Percentiles rank a stretch among this genome's conserved stretches.
Evolutionary conservation across 768 basidiomycete genomes (phyloP).

Genomic region (Mrakia blollopis): DNA sequence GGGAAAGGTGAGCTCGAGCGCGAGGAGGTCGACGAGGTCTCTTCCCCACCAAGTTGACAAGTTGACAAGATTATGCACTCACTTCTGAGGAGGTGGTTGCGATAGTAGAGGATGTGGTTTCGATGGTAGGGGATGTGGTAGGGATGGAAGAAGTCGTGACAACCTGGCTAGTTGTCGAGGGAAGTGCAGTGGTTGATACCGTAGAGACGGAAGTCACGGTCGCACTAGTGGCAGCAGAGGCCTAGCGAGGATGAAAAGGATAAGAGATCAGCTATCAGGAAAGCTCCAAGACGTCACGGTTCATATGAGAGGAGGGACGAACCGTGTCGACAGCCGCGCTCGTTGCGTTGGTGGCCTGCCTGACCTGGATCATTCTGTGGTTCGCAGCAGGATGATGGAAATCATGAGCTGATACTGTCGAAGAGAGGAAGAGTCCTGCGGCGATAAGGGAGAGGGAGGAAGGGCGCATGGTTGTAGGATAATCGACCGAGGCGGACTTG

Average conservation of each 20-base stretch:
- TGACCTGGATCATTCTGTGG: constrained; percentile 6
- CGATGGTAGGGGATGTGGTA: not conserved
- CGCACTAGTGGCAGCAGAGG: not conserved
- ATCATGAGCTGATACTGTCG: not conserved
- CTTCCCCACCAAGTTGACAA: no score
- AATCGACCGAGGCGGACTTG: not conserved
- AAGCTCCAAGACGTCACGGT: no score
- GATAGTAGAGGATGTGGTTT: not conserved
- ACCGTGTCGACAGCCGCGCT: not conserved
- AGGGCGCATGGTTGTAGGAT: not conserved
- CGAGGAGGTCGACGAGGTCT: not conserved
- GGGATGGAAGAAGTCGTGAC: not conserved
- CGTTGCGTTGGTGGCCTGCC: not conserved
- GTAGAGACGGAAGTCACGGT: not conserved
- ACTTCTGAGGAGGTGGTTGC: not conserved
- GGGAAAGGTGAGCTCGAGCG: constrained; percentile 7
- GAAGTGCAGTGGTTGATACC: not conserved
- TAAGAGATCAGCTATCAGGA: not conserved
- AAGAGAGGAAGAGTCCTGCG: not conserved
- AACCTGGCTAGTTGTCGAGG: not conserved
- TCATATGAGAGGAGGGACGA: not conserved
- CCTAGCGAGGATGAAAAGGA: not conserved
- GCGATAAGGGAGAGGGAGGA: not conserved
- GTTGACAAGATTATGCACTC: not conserved
- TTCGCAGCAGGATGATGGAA: not conserved